Base-by-base conservation (phyloP, 805 yeast species). In the Vanderwaltozyma tropicalis region DNA sequence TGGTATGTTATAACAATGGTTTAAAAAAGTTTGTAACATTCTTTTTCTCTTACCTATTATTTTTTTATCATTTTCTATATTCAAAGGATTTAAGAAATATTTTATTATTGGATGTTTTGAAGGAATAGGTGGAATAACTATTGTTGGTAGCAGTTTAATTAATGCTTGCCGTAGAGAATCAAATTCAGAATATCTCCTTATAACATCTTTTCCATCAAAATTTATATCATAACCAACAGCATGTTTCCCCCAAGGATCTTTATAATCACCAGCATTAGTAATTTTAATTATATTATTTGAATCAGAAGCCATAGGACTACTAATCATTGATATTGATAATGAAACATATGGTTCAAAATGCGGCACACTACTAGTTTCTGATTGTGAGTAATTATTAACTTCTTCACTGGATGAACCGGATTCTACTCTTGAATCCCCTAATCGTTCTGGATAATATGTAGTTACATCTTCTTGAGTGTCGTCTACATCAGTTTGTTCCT, bases 71-170 rank as follows among this genome's bases (percentile, higher is more conserved):
- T 56, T 64, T 41, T 66, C 64, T 3, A 66, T 71, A 39, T 62
- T 63, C 18, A 68, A 47, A 14, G 72, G 73, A 36, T 61, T 64
- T 33, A 64, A 44, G 32, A 68, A 56, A 43, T 68, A 68, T 42
- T 63, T 66, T 6, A 65, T 55, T n/a, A 82, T 55, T 13, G 83
- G 69, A 56, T 82, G 89, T 55, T 83, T 83, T 57, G 79, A 82
- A 0, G 98, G 98, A 9, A 92, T 89, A 1, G 97, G 96, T 6
- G 98, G 98, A 5, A 92, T 75, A 3, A 92, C 72, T 4, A 78
- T 55, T 3, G 92, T 76, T 3, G 98, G 96, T 45, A 81, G 80
- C 28, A 84, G 62, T 47, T 80, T 76, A 3, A 77, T 66, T 17
- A 92, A 65, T 4, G 81, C 71, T 29, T 75, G 79, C 43, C 96